phyloP scores from a whole-genome alignment of 164 flowering plant species.

The Vitis rupestris region DNA sequence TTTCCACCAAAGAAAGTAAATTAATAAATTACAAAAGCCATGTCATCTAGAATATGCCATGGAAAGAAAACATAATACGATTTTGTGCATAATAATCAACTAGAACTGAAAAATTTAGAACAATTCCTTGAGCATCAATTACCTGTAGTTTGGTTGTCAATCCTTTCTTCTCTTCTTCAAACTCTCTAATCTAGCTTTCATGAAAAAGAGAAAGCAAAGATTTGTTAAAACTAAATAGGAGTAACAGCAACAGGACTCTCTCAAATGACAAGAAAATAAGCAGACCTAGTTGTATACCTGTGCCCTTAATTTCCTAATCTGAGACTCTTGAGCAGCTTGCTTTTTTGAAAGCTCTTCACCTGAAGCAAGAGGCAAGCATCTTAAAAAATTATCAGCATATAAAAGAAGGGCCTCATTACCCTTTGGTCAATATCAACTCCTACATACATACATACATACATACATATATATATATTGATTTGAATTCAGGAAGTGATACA shows the following conservation, averaged over 20 bases:
- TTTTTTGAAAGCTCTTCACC: conserved; percentile 98
- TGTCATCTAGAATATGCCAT: too few relatives aligned
- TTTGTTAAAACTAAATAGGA: neutral
- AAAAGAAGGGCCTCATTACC: neutral
- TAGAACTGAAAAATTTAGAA: neutral
- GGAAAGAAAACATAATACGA: neutral
- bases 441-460: too few relatives aligned
- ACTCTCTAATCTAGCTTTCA: conserved; percentile 85
- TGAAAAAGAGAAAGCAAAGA: conserved; percentile 14
- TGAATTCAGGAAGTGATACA: too few relatives aligned
- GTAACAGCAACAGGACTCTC: neutral
- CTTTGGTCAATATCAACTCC: neutral
- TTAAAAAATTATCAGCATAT: neutral
- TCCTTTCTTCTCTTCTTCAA: conserved; percentile 98
- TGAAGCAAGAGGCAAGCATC: conserved; percentile 25
- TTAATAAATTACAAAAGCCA: too few relatives aligned
- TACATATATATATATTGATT: too few relatives aligned
- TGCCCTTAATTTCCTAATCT: conserved; percentile 90
- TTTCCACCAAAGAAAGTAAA: too few relatives aligned
- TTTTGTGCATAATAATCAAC: neutral
- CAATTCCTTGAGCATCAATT: conserved; percentile 8
- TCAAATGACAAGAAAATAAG: neutral
- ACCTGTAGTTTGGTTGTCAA: conserved; percentile 91
- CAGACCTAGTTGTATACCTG: conserved; percentile 52
- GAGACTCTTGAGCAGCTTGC: conserved; percentile 98